A percentile compares a stretch with the other conserved stretches of the same genome.
Evolutionary conservation across 2,329 filamentous ascomycete genomes (phyloP).

Genomic region (Fusarium staphyleae): DNA sequence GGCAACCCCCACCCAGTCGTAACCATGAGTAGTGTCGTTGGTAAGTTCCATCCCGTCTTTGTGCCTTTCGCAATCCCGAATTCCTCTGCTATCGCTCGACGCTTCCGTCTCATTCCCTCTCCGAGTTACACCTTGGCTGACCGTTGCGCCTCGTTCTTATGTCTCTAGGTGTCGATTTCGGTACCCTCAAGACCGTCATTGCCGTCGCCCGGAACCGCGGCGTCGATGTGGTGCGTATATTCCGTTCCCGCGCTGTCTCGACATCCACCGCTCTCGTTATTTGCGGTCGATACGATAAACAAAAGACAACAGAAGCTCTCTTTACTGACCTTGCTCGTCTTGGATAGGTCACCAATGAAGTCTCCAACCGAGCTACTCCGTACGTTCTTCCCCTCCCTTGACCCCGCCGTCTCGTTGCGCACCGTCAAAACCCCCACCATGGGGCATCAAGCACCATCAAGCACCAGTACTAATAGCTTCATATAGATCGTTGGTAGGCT

Average conservation of each 20-base stretch:
- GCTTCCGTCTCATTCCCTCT: no score
- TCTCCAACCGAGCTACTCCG: constrained; percentile 97
- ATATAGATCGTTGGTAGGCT: constrained; percentile 86
- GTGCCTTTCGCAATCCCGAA: background rate
- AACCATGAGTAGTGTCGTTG: constrained; percentile 64
- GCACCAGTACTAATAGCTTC: constrained; percentile 36
- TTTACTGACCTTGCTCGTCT: constrained; percentile 20
- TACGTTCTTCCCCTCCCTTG: constrained; percentile 61
- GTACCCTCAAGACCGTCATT: constrained; percentile 95
- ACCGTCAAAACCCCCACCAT: constrained; percentile 18
- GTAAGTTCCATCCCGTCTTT: constrained; percentile 48
- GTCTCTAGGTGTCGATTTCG: constrained; percentile 84
- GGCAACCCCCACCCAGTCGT: constrained; percentile 41
- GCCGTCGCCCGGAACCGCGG: constrained; percentile 97
- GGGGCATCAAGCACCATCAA: no score
- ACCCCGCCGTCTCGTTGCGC: constrained; percentile 15
- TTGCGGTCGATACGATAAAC: constrained; percentile 12
- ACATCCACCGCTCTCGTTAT: constrained; percentile 16
- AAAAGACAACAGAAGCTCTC: background rate
- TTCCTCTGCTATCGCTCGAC: background rate
- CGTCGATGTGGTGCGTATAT: constrained; percentile 90
- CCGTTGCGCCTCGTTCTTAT: constrained; percentile 11
- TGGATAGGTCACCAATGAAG: constrained; percentile 92
- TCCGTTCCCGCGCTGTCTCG: constrained; percentile 18
- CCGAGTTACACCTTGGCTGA: constrained; percentile 18